A percentile compares a stretch with the other conserved stretches of the same genome.
These are phyloP conservation scores for Pezicula neosporulosa DNA, from an alignment of 2,329 filamentous ascomycete genomes.

Conservation along the genomic window DNA sequence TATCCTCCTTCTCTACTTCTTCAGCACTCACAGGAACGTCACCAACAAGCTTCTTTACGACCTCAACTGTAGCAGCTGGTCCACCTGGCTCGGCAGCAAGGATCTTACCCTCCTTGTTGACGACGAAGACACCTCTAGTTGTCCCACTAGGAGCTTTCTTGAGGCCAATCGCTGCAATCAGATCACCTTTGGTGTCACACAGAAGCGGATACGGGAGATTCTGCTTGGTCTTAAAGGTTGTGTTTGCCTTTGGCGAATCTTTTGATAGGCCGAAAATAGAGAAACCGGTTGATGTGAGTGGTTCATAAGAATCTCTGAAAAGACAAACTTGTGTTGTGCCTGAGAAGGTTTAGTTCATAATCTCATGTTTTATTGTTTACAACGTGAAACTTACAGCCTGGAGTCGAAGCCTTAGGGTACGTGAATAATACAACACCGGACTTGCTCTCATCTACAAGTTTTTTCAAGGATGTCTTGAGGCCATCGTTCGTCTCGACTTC, in stretches of 20 bases:
- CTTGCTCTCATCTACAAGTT: slow-evolving; percentile 79
- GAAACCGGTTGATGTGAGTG: slow-evolving; percentile 74
- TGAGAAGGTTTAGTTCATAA: slow-evolving; percentile 32
- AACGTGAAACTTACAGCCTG: slow-evolving; percentile 69
- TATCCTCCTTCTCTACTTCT: slow-evolving; percentile 23
- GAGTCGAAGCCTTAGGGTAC: slow-evolving; percentile 91
- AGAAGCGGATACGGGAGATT: slow-evolving; percentile 84
- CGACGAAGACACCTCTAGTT: slow-evolving; percentile 80
- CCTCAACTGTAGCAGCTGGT: slow-evolving; percentile 73
- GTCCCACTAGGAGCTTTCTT: slow-evolving; percentile 82
- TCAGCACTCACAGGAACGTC: slow-evolving; percentile 22
- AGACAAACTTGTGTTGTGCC: slow-evolving; percentile 91
- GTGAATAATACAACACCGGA: slow-evolving; percentile 89
- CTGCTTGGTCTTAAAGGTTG: slow-evolving; percentile 88
- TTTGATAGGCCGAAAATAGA: slow-evolving; percentile 86
- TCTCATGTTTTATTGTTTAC: no score
- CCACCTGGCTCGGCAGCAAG: slow-evolving; percentile 71
- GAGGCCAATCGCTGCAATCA: slow-evolving; percentile 85
- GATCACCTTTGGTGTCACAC: slow-evolving; percentile 70
- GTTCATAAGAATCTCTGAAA: slow-evolving; percentile 81
- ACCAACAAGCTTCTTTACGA: slow-evolving; percentile 68
- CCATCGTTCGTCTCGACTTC: slow-evolving; percentile 86
- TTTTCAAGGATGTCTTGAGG: slow-evolving; percentile 72
- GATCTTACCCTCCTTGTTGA: slow-evolving; percentile 79
- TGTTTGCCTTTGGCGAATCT: slow-evolving; percentile 89